Evolutionary conservation across 2,329 filamentous ascomycete genomes (phyloP), one percentile per base, ranked within the genome.

Genomic region (Bipolaris oryzae): DNA sequence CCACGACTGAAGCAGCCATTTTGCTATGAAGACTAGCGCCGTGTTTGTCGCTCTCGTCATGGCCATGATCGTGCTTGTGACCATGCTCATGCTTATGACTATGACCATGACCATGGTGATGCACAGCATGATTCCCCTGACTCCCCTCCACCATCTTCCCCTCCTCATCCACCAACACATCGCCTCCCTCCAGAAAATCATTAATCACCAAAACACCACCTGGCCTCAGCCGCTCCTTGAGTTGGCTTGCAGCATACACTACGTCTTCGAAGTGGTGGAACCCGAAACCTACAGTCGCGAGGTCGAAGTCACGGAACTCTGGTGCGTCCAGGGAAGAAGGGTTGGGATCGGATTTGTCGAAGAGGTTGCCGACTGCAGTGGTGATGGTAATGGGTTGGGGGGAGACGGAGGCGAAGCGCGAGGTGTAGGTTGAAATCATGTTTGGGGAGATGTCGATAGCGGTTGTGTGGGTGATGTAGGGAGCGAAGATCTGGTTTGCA

Each of bases 371-470:
- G 3, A 67, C 57, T 0, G 71, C 57, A 28, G 73, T 74, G 15
- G 62, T 56, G 35, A 75, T 68, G 15, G 55, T 57, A 2, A 55
- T 38, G 2, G 28, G 28, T 3, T 46, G 23, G 0, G 63, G 45
- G 3, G 75, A 35, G 7, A 66, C 62, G 7, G 54, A 43, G 3
- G 39, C 50, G 18, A 85, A 87, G 23, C 83, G 80, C 10, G 77
- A 75, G 70, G 92, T 92, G 78, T 88, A 93, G 6, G 81, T 79
- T 0, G 79, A 77, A 5, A 91, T 83, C 89, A 92, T 92, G 58
- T 85, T 85, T 60, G 87, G 82, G 0, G 89, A 88, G 53, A 92
- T 76, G 69, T 93, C 90, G 42, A 93, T 81, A 39, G 89, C 90
- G 15, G 88, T 76, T 45, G 85, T 85, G 62, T 87, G 81, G 1